Evolutionary conservation across 176 grass and related monocot genomes (phyloP).

Genomic region (Alopecurus myosuroides): DNA sequence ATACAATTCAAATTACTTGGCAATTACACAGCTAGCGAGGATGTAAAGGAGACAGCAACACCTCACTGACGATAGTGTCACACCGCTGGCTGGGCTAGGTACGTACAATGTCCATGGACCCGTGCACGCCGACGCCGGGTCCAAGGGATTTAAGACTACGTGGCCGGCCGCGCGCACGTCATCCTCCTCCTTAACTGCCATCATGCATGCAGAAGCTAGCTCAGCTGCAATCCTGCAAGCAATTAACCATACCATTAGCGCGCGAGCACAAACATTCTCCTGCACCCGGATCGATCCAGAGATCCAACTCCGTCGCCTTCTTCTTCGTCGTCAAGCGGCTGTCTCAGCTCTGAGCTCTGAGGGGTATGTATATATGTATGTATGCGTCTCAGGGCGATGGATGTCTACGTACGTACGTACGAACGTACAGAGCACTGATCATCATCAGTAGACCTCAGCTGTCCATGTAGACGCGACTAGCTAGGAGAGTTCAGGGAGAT

Average conservation of each 20-base stretch:
- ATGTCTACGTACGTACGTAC: not conserved
- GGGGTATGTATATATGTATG: not conserved
- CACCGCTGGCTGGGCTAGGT: not conserved
- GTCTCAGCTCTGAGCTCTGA: constrained; percentile 3
- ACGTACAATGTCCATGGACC: not conserved
- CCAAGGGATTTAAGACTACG: not conserved
- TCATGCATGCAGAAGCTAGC: not conserved
- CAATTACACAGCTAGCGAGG: not conserved
- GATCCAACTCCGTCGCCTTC: too few species aligned
- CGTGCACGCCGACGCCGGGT: not conserved
- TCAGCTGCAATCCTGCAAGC: too few species aligned
- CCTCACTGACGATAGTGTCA: not conserved
- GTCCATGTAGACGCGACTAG: not conserved
- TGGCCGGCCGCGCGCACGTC: not conserved
- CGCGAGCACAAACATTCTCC: not conserved
- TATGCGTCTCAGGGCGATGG: not conserved
- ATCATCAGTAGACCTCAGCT: not conserved
- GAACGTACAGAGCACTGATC: not conserved
- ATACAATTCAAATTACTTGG: not conserved
- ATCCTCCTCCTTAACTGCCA: not conserved
- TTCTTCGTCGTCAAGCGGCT: not conserved
- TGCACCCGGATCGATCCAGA: too few species aligned
- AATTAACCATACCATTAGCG: not conserved
- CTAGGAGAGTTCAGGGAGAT: constrained; percentile 10
- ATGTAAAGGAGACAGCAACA: not conserved